Evolutionary conservation across 768 basidiomycete species (phyloP).

Genomic region (Termitomyces sp.): DNA sequence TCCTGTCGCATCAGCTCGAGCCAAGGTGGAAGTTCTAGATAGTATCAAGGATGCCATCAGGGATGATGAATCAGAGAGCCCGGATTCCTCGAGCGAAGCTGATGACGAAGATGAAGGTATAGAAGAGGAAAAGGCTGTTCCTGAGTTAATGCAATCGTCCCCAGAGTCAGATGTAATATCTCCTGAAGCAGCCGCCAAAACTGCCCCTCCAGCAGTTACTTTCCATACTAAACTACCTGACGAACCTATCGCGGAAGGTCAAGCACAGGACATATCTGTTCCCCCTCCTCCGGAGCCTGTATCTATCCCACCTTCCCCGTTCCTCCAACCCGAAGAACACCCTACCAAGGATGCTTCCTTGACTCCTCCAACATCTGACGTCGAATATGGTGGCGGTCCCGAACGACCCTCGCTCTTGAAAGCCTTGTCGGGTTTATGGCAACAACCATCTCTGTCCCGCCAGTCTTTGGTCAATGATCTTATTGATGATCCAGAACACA

Average conservation of each 20-base stretch:
- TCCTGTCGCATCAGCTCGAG: constrained; percentile 85
- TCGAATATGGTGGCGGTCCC: constrained; percentile 46
- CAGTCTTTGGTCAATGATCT: constrained; percentile 65
- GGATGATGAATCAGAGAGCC: constrained; percentile 73
- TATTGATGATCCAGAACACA: constrained; percentile 81
- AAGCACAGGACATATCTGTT: constrained; percentile 11
- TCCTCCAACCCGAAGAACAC: constrained; percentile 33
- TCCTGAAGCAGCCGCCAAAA: constrained; percentile 21
- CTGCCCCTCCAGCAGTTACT: constrained; percentile 19
- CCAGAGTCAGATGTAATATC: constrained; percentile 21
- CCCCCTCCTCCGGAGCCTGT: constrained; percentile 24
- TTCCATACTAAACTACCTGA: constrained; percentile 12
- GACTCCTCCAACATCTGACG: constrained; percentile 49
- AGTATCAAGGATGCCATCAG: constrained; percentile 85
- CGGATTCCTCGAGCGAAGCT: constrained; percentile 58
- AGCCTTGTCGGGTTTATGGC: constrained; percentile 82
- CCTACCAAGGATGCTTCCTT: constrained; percentile 29
- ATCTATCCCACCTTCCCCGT: constrained; percentile 59
- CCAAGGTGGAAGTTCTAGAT: constrained; percentile 84
- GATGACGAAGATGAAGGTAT: constrained; percentile 52
- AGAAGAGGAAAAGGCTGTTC: constrained; percentile 34
- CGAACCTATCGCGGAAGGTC: background rate
- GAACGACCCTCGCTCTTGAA: constrained; percentile 78
- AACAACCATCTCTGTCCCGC: constrained; percentile 50
- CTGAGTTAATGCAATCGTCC: constrained; percentile 23